These are phyloP conservation scores for Alternaria ventricosa DNA, from an alignment of 2,329 filamentous ascomycete species.

Conservation along the genomic window DNA sequence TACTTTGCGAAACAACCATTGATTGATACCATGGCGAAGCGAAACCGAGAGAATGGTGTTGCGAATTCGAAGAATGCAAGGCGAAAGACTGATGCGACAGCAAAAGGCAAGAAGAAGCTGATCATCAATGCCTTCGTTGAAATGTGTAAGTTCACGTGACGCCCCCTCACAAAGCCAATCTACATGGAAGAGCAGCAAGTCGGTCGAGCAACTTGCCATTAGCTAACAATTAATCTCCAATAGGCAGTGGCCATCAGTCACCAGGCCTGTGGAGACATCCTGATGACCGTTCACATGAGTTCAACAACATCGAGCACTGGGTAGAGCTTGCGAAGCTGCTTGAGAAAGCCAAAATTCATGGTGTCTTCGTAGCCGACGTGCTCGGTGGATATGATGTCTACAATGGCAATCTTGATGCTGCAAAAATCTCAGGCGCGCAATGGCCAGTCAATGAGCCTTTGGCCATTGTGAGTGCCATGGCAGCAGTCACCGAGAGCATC, in stretches of 20 bases:
- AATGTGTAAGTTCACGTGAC: slow-evolving; percentile 38
- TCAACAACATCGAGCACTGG: slow-evolving; percentile 52
- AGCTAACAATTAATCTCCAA: not conserved
- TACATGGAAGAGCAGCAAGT: not conserved
- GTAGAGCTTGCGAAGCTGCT: slow-evolving; percentile 47
- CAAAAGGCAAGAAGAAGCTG: slow-evolving; percentile 43
- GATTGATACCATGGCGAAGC: slow-evolving; percentile 14
- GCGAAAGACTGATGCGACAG: slow-evolving; percentile 16
- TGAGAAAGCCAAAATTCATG: slow-evolving; percentile 49
- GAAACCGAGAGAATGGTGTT: slow-evolving; percentile 10
- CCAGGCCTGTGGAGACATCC: slow-evolving; percentile 70
- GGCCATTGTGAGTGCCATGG: slow-evolving; percentile 69
- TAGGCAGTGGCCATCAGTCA: slow-evolving; percentile 48
- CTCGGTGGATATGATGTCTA: slow-evolving; percentile 73
- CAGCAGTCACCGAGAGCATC: slow-evolving; percentile 70
- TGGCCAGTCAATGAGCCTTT: slow-evolving; percentile 76
- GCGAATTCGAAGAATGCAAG: slow-evolving; percentile 24
- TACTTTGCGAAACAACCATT: slow-evolving; percentile 1
- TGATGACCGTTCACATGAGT: slow-evolving; percentile 66
- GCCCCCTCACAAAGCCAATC: not conserved
- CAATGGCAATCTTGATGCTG: slow-evolving; percentile 66
- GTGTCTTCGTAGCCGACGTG: slow-evolving; percentile 52
- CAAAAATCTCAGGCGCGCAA: slow-evolving; percentile 68
- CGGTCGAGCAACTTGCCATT: not conserved
- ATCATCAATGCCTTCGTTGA: slow-evolving; percentile 55